Evolutionary conservation across 2,329 filamentous ascomycete genomes (phyloP), one percentile per base, ranked within the genome.

Genomic region (Xylaria sp.): DNA sequence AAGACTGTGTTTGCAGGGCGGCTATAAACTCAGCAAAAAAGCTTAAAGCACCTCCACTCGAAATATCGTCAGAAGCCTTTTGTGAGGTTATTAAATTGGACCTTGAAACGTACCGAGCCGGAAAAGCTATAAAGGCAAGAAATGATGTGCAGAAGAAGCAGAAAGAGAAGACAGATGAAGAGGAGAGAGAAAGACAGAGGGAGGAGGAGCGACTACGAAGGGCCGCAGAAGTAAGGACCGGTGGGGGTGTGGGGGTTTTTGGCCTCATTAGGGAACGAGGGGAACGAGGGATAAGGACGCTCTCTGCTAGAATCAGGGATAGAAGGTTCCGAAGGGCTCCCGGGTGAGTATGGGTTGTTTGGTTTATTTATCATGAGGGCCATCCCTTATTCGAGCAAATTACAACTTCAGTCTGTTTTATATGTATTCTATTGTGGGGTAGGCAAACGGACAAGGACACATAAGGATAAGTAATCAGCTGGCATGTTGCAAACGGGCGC

Each of bases 191-290:
- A 30, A 57, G 4, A 3, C 32, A 39, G 32, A 58, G 17, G 21
- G 54, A 64, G 19, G 53, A 57, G 19, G 42, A 27, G 19, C 27
- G 61, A 50, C 2, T 27, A 56, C 30, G 19, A 56, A 56, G 61
- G 39, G 61, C 27, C 27, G 9, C 4, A 8, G 50, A 50, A 50
- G 14, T 3, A 30, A 30, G 27, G 19, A 17, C 8, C 5, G 12
- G 4, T 36, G 27, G 21, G 5, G n/a, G 17, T 48, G 56, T 34
- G n/a, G n/a, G 56, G 1, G 42, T 48, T 21, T 21, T 27, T 1
- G 56, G 27, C 17, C 42, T 17, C 56, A 11, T 59, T 39, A n/a
- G 32, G 9, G 39, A 48, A 19, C 7, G 11, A 3, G n/a, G n/a
- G n/a, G n/a, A n/a, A n/a, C n/a, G n/a, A n/a, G n/a, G n/a, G n/a